Evolutionary conservation across 2,329 filamentous ascomycete species (phyloP).

Genomic region (Aspergillus floridensis): DNA sequence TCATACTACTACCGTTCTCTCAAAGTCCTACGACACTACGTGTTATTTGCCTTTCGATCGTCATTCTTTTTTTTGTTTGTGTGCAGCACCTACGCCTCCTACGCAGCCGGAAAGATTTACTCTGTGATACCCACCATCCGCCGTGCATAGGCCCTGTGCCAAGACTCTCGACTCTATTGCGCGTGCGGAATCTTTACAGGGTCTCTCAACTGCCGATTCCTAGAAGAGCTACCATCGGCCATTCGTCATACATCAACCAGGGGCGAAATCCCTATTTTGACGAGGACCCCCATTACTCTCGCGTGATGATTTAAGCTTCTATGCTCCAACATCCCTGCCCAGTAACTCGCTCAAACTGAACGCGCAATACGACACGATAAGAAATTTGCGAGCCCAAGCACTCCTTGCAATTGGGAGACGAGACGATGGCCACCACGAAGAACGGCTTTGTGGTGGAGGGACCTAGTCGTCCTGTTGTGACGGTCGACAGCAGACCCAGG

Average conservation of each 20-base stretch:
- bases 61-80: too few species aligned
- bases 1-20: too few species aligned
- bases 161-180: not conserved
- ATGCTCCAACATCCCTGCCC: not conserved
- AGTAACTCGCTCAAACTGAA: not conserved
- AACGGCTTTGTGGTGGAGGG: constrained; percentile 27
- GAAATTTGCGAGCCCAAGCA: constrained; percentile 1
- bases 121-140: not conserved
- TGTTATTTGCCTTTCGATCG: not conserved
- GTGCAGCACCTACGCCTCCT: too few species aligned
- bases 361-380: constrained; percentile 7
- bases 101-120: not conserved
- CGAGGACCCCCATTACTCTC: not conserved
- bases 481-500: constrained; percentile 9
- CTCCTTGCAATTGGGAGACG: constrained; percentile 8
- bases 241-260: not conserved
- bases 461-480: constrained; percentile 16
- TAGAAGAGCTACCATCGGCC: not conserved
- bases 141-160: not conserved
- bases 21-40: too few species aligned
- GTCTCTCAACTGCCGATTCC: not conserved
- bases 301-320: not conserved
- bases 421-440: constrained; percentile 26
- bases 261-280: not conserved
- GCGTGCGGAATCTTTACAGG: not conserved